These are phyloP conservation scores for Globisporangium splendens DNA, from an alignment of 352 stramenopile species.

Conservation along the genomic window DNA sequence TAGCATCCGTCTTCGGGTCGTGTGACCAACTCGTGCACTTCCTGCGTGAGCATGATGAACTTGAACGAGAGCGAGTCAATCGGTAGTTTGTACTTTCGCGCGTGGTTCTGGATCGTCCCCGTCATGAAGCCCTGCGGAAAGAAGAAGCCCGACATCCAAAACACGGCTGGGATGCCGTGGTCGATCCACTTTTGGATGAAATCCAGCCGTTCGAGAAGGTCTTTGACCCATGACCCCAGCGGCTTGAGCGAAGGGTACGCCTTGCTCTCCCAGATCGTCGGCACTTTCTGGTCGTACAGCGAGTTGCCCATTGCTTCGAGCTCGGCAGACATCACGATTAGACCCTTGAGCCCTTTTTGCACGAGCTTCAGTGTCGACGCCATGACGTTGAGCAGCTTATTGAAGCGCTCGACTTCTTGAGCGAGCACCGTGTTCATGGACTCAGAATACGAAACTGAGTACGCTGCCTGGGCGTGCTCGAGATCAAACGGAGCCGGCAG, in stretches of 20 bases:
- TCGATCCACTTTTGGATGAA: slow-evolving; percentile 78
- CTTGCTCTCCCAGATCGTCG: slow-evolving; percentile 81
- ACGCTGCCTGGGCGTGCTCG: slow-evolving; percentile 73
- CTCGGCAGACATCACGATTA: slow-evolving; percentile 86
- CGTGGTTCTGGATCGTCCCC: slow-evolving; percentile 91
- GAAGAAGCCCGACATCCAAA: slow-evolving; percentile 92
- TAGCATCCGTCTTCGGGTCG: slow-evolving; percentile 82
- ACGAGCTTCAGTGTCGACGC: slow-evolving; percentile 60
- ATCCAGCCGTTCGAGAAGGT: slow-evolving; percentile 73
- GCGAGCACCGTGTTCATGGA: slow-evolving; percentile 96
- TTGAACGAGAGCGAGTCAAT: slow-evolving; percentile 92
- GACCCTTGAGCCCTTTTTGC: slow-evolving; percentile 66
- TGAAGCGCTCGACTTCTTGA: slow-evolving; percentile 84
- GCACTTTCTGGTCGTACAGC: slow-evolving; percentile 89
- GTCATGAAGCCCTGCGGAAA: slow-evolving; percentile 92
- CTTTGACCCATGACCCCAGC: slow-evolving; percentile 84
- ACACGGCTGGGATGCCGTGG: slow-evolving; percentile 72
- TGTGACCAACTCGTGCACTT: slow-evolving; percentile 43
- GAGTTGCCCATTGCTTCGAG: slow-evolving; percentile 84
- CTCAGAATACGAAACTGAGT: slow-evolving; percentile 90
- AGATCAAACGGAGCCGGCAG: slow-evolving; percentile 70
- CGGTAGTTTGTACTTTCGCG: slow-evolving; percentile 81
- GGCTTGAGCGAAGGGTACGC: slow-evolving; percentile 91
- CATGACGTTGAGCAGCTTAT: slow-evolving; percentile 73
- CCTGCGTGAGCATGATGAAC: slow-evolving; percentile 78